Evolutionary conservation across 164 flowering plant species (phyloP).

Genomic region (Cinnamomum chago): DNA sequence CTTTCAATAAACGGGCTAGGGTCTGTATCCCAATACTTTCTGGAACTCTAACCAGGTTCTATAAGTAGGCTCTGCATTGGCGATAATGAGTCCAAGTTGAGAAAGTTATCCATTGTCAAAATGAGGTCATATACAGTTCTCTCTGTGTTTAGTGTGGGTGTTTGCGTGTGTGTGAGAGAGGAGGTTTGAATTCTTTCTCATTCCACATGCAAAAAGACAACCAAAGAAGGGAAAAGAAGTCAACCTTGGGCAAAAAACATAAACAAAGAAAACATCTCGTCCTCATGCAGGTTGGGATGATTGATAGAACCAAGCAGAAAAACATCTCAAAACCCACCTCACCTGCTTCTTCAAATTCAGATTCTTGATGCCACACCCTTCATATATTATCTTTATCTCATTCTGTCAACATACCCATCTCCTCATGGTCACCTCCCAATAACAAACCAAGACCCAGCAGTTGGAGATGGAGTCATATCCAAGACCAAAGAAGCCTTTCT

Average conservation of each 20-base stretch:
- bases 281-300: background rate
- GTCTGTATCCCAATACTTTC: too few species aligned
- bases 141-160: too few species aligned
- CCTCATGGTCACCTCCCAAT: background rate
- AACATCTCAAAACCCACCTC: background rate
- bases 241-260: background rate
- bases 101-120: background rate
- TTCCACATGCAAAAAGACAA: background rate
- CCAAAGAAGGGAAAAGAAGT: background rate
- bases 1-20: too few species aligned
- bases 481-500: slow-evolving; percentile 13
- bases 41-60: background rate
- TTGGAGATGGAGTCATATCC: slow-evolving; percentile 6
- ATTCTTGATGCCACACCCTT: background rate
- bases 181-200: background rate
- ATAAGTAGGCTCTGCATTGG: background rate
- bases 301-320: background rate
- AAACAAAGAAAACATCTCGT: background rate
- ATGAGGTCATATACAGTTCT: background rate
- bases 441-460: background rate
- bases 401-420: background rate
- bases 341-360: background rate
- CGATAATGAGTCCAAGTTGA: background rate
- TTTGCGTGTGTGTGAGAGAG: background rate
- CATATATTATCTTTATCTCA: background rate